A percentile compares a stretch with the other conserved stretches of the same genome.
Evolutionary conservation across 2,329 filamentous ascomycete species (phyloP).

Genomic region (Emergomyces pasteurianus): DNA sequence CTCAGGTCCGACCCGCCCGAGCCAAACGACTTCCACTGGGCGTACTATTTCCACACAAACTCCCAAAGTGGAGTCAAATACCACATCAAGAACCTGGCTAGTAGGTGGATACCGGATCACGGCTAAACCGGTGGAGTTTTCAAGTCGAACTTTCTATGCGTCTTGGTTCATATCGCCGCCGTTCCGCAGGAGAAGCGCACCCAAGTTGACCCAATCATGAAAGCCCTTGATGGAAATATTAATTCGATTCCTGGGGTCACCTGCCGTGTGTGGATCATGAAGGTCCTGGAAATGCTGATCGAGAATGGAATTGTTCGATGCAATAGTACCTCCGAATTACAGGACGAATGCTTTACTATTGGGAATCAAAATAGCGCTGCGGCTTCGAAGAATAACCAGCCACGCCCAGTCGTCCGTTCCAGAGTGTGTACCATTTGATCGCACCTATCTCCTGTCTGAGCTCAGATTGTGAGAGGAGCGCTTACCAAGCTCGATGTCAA

Average conservation of each 20-base stretch:
- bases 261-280: conserved; percentile 17
- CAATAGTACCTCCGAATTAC: conserved; percentile 5
- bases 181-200: conserved; percentile 8
- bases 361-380: conserved; percentile 11
- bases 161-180: conserved; percentile 11
- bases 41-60: conserved; percentile 16
- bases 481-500: no score
- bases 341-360: conserved; percentile 14
- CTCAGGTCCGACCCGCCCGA: conserved; percentile 16
- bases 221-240: conserved; percentile 12
- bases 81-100: conserved; percentile 7
- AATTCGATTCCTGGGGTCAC: conserved; percentile 16
- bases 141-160: conserved; percentile 11
- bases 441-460: no score
- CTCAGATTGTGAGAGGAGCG: no score
- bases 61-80: conserved; percentile 4
- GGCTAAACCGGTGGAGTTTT: conserved; percentile 4
- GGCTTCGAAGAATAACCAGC: conserved; percentile 6
- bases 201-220: conserved; percentile 14
- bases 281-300: conserved; percentile 11
- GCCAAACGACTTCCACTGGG: conserved; percentile 21
- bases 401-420: conserved; percentile 7
- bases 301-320: conserved; percentile 12
- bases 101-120: conserved; percentile 11
- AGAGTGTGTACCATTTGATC: no score